Conservation (phyloP, 1,284 basidiomycete species). For the Erythrobasidium hasegawianum region DNA sequence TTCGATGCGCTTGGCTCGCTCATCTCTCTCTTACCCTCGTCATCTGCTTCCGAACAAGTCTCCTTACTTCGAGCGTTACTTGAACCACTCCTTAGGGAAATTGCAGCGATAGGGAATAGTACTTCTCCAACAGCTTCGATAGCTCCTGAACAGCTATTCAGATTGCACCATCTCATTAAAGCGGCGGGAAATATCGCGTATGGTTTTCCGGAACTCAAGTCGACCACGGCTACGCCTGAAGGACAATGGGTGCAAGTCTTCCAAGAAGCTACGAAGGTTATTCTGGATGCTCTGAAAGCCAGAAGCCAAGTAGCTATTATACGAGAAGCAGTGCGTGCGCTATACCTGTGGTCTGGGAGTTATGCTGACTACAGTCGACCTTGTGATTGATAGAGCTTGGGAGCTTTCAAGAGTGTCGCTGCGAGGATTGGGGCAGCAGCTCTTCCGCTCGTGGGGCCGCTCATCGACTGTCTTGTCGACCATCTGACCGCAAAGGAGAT, state of each 20-base stretch:
- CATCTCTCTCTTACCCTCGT: slow-evolving; percentile 19
- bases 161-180: slow-evolving; percentile 93
- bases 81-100: slow-evolving; percentile 20
- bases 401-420: slow-evolving; percentile 89
- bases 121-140: neutral
- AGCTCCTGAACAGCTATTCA: slow-evolving; percentile 52
- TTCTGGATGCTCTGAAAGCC: slow-evolving; percentile 78
- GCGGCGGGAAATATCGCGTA: slow-evolving; percentile 92
- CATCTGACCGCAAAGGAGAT: slow-evolving; percentile 91
- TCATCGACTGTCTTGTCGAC: slow-evolving; percentile 82
- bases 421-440: slow-evolving; percentile 80
- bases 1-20: slow-evolving; percentile 81
- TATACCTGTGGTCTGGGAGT: no score
- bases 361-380: slow-evolving; percentile 34
- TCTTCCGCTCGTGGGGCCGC: slow-evolving; percentile 62
- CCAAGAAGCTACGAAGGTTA: slow-evolving; percentile 79
- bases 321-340: slow-evolving; percentile 75
- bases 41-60: neutral
- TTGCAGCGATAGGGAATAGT: neutral
- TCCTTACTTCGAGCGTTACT: neutral
- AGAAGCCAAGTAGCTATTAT: slow-evolving; percentile 85
- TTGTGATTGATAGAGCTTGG: slow-evolving; percentile 64
- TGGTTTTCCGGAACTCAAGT: slow-evolving; percentile 78
- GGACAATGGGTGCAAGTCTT: slow-evolving; percentile 77
- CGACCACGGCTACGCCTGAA: slow-evolving; percentile 62